phyloP scores from a whole-genome alignment of 176 grass and related monocot species.

The Olyra latifolia region DNA sequence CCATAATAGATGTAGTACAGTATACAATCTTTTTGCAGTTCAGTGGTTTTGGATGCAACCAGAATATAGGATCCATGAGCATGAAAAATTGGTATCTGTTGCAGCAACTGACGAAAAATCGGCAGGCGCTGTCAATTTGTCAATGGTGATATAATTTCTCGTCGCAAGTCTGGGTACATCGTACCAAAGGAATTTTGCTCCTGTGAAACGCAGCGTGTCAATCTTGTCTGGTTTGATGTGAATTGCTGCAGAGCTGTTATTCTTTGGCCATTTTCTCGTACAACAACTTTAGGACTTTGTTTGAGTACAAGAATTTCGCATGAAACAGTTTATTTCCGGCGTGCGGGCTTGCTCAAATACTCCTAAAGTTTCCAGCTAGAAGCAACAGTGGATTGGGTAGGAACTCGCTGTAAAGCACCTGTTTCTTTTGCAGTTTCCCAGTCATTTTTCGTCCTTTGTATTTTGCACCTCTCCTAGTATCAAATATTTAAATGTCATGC shows the following conservation, averaged over 20 bases:
- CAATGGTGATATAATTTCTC: neutral
- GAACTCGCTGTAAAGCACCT: neutral
- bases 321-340: too few species aligned
- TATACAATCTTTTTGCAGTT: neutral
- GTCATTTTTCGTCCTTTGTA: neutral
- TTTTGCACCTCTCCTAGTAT: neutral
- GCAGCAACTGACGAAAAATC: neutral
- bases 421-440: neutral
- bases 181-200: neutral
- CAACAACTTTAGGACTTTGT: too few species aligned
- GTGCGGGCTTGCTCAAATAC: too few species aligned
- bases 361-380: neutral
- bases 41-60: neutral
- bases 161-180: neutral
- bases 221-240: neutral
- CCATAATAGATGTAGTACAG: neutral
- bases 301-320: too few species aligned
- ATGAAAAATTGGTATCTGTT: constrained; percentile 13
- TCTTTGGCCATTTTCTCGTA: neutral
- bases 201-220: neutral
- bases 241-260: neutral
- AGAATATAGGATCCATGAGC: neutral
- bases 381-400: neutral
- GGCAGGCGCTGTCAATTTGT: neutral
- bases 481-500: too few species aligned